These are phyloP conservation scores for Colletotrichum sojae DNA, from an alignment of 2,329 filamentous ascomycete species.

Conservation along the genomic window DNA sequence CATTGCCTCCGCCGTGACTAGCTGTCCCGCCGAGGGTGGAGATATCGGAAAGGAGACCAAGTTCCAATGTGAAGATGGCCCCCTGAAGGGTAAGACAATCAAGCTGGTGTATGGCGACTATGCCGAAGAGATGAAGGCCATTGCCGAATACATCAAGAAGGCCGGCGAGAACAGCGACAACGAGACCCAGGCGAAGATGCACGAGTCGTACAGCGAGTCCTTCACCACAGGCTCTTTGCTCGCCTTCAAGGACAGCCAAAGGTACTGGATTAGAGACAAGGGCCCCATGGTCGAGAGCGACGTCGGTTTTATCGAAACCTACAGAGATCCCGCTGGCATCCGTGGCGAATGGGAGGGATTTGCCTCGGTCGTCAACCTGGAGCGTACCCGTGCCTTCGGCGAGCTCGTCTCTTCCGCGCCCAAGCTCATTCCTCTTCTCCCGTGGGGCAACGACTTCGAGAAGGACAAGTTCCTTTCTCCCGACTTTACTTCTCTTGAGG, in stretches of 20 bases:
- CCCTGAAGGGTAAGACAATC: slow-evolving; percentile 76
- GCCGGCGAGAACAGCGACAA: slow-evolving; percentile 80
- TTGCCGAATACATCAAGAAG: slow-evolving; percentile 76
- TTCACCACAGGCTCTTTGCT: slow-evolving; percentile 82
- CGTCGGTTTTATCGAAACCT: slow-evolving; percentile 88
- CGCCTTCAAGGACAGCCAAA: slow-evolving; percentile 84
- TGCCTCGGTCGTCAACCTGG: slow-evolving; percentile 87
- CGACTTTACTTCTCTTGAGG: slow-evolving; percentile 95
- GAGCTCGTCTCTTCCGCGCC: slow-evolving; percentile 87
- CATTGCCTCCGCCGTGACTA: slow-evolving; percentile 77
- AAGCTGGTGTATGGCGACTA: slow-evolving; percentile 83
- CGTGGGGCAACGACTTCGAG: slow-evolving; percentile 91
- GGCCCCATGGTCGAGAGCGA: slow-evolving; percentile 85
- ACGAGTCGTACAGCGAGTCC: slow-evolving; percentile 80
- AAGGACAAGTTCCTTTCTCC: slow-evolving; percentile 96
- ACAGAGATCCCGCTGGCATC: slow-evolving; percentile 85
- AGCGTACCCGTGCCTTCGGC: slow-evolving; percentile 89
- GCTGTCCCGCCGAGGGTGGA: slow-evolving; percentile 72
- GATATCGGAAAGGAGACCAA: slow-evolving; percentile 77
- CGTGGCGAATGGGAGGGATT: slow-evolving; percentile 91
- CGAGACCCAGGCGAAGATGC: slow-evolving; percentile 81
- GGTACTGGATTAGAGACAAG: slow-evolving; percentile 87
- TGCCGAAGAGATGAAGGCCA: slow-evolving; percentile 77
- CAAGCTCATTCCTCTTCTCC: slow-evolving; percentile 87
- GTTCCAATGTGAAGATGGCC: slow-evolving; percentile 72